Evolutionary conservation across 1,139 yeast species (phyloP).

Genomic region (Candida tetrigidarum): DNA sequence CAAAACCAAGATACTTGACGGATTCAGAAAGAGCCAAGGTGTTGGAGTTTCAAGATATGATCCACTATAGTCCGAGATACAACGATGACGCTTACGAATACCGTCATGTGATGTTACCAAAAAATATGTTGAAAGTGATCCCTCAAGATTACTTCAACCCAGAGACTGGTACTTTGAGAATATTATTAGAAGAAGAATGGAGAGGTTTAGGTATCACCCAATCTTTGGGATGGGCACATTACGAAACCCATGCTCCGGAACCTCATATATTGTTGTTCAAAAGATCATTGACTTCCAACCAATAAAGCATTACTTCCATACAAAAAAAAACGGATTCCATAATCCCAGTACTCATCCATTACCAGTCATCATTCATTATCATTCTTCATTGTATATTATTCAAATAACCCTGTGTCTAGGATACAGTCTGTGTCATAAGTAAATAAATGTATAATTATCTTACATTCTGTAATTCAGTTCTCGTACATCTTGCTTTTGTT

Average conservation of each 20-base stretch:
- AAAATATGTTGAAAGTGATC: constrained; percentile 91
- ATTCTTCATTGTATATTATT: constrained; percentile 2
- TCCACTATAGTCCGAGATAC: constrained; percentile 92
- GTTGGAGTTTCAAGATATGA: constrained; percentile 89
- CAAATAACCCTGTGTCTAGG: background rate
- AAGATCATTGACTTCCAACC: constrained; percentile 52
- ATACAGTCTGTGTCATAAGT: background rate
- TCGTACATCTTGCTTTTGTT: too few relatives aligned
- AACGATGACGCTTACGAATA: constrained; percentile 87
- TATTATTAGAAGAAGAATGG: constrained; percentile 96
- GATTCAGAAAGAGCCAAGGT: constrained; percentile 86
- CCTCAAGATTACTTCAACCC: constrained; percentile 97
- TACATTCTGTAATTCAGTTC: background rate
- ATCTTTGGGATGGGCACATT: constrained; percentile 97
- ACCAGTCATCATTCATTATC: background rate
- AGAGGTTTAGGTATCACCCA: constrained; percentile 98
- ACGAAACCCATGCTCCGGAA: constrained; percentile 98
- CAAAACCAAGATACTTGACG: constrained; percentile 68
- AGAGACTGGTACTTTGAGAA: constrained; percentile 92
- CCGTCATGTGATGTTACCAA: constrained; percentile 96
- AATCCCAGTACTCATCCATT: background rate
- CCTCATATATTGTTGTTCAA: constrained; percentile 95
- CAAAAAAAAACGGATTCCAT: background rate
- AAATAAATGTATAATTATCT: constrained; percentile 5
- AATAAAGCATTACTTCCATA: constrained; percentile 7